Percentiles rank a stretch among this genome's conserved stretches.
Evolutionary conservation across 1,284 basidiomycete genomes (phyloP).

Genomic region (Leccinum brunneo-olivaceum): DNA sequence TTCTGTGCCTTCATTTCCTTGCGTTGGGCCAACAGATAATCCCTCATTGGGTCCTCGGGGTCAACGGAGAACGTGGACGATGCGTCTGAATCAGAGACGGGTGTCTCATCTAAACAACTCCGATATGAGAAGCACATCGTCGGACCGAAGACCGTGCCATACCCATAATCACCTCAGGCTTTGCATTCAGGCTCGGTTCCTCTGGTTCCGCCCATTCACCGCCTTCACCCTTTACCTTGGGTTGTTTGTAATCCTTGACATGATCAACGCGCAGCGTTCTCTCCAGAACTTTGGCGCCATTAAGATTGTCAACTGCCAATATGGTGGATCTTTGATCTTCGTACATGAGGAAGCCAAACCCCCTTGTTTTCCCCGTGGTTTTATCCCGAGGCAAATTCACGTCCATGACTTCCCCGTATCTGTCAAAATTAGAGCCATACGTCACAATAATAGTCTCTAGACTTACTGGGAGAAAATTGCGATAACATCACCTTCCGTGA

Average conservation of each 20-base stretch:
- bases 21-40: constrained; percentile 71
- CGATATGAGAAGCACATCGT: constrained; percentile 4
- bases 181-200: constrained; percentile 79
- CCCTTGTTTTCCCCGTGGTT: constrained; percentile 79
- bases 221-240: constrained; percentile 72
- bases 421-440: constrained; percentile 28
- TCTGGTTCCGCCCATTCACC: constrained; percentile 88
- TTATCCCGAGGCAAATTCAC: constrained; percentile 92
- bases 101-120: constrained; percentile 41
- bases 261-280: constrained; percentile 90
- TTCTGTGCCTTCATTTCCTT: constrained; percentile 60
- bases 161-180: constrained; percentile 68
- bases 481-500: constrained; percentile 97
- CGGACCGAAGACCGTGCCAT: constrained; percentile 16
- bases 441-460: background rate
- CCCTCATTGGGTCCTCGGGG: constrained; percentile 96
- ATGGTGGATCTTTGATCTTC: constrained; percentile 96
- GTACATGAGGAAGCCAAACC: constrained; percentile 98
- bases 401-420: constrained; percentile 94
- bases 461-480: constrained; percentile 95
- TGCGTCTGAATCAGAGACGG: constrained; percentile 56
- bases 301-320: constrained; percentile 97
- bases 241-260: constrained; percentile 89
- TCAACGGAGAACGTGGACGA: constrained; percentile 72
- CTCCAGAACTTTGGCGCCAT: constrained; percentile 86